phyloP scores from a whole-genome alignment of 208 protist genomes.

The Leishmania braziliensis region DNA sequence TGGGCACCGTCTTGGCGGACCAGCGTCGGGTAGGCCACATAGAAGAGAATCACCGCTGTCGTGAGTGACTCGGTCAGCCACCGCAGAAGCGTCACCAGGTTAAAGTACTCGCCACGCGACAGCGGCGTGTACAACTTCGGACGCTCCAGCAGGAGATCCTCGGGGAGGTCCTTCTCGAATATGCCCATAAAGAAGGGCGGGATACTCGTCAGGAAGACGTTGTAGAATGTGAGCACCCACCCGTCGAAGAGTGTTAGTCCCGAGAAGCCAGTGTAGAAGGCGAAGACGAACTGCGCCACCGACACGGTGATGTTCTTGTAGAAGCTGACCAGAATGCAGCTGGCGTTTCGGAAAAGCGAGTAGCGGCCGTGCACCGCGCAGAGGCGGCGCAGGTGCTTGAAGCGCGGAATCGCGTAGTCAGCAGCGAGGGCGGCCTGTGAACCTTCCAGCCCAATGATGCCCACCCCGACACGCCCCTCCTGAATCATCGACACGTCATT shows the following conservation, averaged over 20 bases:
- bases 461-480: slow-evolving; percentile 94
- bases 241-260: slow-evolving; percentile 89
- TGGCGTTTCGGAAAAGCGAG: slow-evolving; percentile 92
- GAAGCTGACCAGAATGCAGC: slow-evolving; percentile 95
- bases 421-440: slow-evolving; percentile 93
- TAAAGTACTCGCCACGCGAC: slow-evolving; percentile 81
- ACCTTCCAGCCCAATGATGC: slow-evolving; percentile 96
- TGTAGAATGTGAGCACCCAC: slow-evolving; percentile 91
- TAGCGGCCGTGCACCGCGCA: slow-evolving; percentile 96
- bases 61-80: slow-evolving; percentile 70
- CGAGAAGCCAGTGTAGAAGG: slow-evolving; percentile 90
- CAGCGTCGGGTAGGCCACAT: slow-evolving; percentile 55
- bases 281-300: slow-evolving; percentile 91
- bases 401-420: slow-evolving; percentile 96
- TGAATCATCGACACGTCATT: slow-evolving; percentile 99
- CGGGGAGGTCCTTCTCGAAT: slow-evolving; percentile 92
- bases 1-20: slow-evolving; percentile 26
- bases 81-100: slow-evolving; percentile 35
- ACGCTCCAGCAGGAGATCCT: slow-evolving; percentile 58
- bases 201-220: slow-evolving; percentile 86
- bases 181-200: slow-evolving; percentile 91
- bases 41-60: slow-evolving; percentile 74
- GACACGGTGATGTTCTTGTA: slow-evolving; percentile 97
- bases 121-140: slow-evolving; percentile 80
- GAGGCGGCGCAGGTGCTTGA: slow-evolving; percentile 92